These are phyloP conservation scores for Forsythia viridissima DNA, from an alignment of 257 asterid genomes.

Conservation along the genomic window DNA sequence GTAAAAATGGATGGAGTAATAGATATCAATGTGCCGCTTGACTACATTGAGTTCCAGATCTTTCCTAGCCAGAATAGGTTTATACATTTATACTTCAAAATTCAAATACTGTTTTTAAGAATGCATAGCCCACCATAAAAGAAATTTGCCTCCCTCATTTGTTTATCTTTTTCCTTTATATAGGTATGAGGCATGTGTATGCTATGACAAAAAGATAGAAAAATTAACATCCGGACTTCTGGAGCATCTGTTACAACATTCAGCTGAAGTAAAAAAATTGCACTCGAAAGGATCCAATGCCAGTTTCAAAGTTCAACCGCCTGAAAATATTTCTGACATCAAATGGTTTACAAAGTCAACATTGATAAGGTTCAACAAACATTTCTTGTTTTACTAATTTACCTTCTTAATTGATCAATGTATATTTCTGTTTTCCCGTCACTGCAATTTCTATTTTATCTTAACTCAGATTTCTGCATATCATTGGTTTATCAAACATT, in stretches of 20 bases:
- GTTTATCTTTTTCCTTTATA: slow-evolving; percentile 19
- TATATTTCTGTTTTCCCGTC: slow-evolving; percentile 16
- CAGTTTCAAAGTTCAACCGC: slow-evolving; percentile 51
- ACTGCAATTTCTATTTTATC: slow-evolving; percentile 21
- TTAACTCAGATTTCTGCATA: slow-evolving; percentile 62
- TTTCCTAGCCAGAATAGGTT: slow-evolving; percentile 77
- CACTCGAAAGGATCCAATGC: slow-evolving; percentile 56
- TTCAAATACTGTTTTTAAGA: slow-evolving; percentile 10
- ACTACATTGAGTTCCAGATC: slow-evolving; percentile 71
- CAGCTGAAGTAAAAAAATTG: slow-evolving; percentile 54
- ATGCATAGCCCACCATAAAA: not conserved
- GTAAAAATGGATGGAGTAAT: slow-evolving; percentile 57
- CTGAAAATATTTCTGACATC: slow-evolving; percentile 40
- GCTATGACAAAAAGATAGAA: slow-evolving; percentile 52
- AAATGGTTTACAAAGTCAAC: slow-evolving; percentile 86
- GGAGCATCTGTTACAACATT: slow-evolving; percentile 73
- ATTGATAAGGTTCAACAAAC: slow-evolving; percentile 55
- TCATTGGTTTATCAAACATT: slow-evolving; percentile 63
- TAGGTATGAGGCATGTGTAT: slow-evolving; percentile 75
- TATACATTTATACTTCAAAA: slow-evolving; percentile 7
- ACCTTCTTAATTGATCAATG: slow-evolving; percentile 11
- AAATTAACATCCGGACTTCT: slow-evolving; percentile 66
- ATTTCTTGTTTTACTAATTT: slow-evolving; percentile 23
- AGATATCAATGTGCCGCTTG: slow-evolving; percentile 49
- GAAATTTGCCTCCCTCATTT: not conserved